Conservation (phyloP, 768 basidiomycete species). For the Dendrothele bispora region DNA sequence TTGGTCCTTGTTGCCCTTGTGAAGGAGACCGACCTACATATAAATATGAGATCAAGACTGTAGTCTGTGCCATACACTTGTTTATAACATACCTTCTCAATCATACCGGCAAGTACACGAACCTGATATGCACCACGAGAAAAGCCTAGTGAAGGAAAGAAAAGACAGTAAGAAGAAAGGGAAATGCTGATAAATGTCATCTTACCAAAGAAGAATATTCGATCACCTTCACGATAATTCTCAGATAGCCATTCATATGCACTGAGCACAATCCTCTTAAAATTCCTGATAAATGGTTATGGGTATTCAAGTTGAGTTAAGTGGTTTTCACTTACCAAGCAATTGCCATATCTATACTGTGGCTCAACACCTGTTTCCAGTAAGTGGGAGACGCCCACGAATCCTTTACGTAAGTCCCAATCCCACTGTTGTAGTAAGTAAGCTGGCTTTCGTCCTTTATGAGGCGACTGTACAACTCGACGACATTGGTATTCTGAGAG, state of each 20-base stretch:
- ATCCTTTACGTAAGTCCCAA: slow-evolving; percentile 29
- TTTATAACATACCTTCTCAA: slow-evolving; percentile 23
- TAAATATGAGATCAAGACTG: background rate
- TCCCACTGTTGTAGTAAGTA: slow-evolving; percentile 33
- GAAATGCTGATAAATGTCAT: background rate
- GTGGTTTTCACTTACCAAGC: slow-evolving; percentile 28
- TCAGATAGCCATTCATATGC: slow-evolving; percentile 43
- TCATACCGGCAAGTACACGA: slow-evolving; percentile 28
- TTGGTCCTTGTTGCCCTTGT: slow-evolving; percentile 39
- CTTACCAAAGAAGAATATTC: slow-evolving; percentile 42
- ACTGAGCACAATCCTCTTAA: slow-evolving; percentile 30
- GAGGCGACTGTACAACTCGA: slow-evolving; percentile 26
- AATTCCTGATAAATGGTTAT: slow-evolving; percentile 32
- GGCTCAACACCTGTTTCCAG: slow-evolving; percentile 18
- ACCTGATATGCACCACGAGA: slow-evolving; percentile 36
- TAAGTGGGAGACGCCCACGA: slow-evolving; percentile 16
- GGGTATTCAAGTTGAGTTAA: background rate
- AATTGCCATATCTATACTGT: slow-evolving; percentile 32
- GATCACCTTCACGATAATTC: slow-evolving; percentile 35
- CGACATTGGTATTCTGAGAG: slow-evolving; percentile 37
- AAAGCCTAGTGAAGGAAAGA: slow-evolving; percentile 20
- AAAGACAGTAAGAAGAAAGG: slow-evolving; percentile 12
- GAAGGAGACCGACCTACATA: slow-evolving; percentile 3
- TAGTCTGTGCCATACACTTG: too few species aligned
- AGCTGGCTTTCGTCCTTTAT: slow-evolving; percentile 21